These are phyloP conservation scores for Pelargonium cotyledonis DNA, from an alignment of 441 rosid genomes.

Conservation along the genomic window DNA sequence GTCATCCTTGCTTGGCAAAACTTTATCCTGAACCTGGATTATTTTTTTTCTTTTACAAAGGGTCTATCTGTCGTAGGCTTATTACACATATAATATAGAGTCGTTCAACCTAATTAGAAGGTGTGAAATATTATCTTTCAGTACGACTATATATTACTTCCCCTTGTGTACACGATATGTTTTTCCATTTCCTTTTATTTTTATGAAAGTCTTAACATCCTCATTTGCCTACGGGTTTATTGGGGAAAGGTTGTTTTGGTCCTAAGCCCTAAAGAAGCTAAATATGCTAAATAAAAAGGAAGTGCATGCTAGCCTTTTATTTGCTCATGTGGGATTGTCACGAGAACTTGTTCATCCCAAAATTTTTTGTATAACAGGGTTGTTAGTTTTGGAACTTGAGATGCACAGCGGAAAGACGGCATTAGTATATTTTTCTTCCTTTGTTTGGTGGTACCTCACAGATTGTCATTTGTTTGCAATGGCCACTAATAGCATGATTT, in stretches of 20 bases:
- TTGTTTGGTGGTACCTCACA: background rate
- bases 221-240: too few species aligned
- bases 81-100: background rate
- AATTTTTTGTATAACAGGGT: background rate
- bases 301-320: background rate
- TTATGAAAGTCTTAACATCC: background rate
- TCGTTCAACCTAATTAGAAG: background rate
- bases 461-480: background rate
- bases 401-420: too few species aligned
- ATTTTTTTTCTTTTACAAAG: background rate
- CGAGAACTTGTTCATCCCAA: background rate
- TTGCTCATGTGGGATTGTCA: background rate
- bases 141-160: background rate
- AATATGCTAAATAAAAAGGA: background rate
- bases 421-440: background rate
- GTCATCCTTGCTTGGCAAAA: background rate
- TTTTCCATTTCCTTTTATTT: background rate
- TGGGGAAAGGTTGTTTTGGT: too few species aligned
- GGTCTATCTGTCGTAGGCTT: background rate
- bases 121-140: background rate
- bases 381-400: background rate
- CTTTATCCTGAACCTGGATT: background rate
- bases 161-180: background rate
- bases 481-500: too few species aligned
- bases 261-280: constrained; percentile 9